Conservation (phyloP, 2,329 filamentous ascomycete species). For the Periconia sp. region DNA sequence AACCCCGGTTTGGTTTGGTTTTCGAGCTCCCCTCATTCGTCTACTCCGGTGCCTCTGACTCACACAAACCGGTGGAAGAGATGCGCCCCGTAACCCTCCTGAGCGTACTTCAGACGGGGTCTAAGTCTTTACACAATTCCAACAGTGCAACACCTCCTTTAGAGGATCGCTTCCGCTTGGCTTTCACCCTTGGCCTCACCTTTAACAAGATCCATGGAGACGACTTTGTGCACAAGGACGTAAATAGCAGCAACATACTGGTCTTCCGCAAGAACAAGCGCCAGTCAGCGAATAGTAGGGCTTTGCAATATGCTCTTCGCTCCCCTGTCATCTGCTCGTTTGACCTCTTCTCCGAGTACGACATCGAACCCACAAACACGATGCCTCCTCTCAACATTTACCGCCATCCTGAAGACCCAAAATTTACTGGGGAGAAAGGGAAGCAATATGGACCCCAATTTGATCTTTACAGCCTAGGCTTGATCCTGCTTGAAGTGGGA, state of each 20-base stretch:
- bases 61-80: conserved; percentile 50
- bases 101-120: conserved; percentile 55
- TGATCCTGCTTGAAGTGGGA: conserved; percentile 76
- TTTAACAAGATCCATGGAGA: conserved; percentile 75
- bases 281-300: conserved; percentile 51
- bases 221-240: conserved; percentile 72
- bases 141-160: conserved; percentile 58
- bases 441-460: conserved; percentile 45
- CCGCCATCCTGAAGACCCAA: conserved; percentile 66
- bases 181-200: conserved; percentile 73
- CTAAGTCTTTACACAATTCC: conserved; percentile 50
- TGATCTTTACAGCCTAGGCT: conserved; percentile 75
- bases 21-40: conserved; percentile 71
- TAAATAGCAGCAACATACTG: conserved; percentile 70
- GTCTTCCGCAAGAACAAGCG: conserved; percentile 62
- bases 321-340: conserved; percentile 75
- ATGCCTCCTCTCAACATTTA: conserved; percentile 63
- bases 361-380: conserved; percentile 52
- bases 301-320: conserved; percentile 61
- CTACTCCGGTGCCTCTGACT: conserved; percentile 58
- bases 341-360: conserved; percentile 70
- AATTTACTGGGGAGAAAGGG: conserved; percentile 36
- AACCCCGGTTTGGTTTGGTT: conserved; percentile 72
- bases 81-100: conserved; percentile 53
- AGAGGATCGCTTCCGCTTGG: conserved; percentile 78